Evolutionary conservation across 352 stramenopile genomes (phyloP).

Genomic region (Pythium volutum): DNA sequence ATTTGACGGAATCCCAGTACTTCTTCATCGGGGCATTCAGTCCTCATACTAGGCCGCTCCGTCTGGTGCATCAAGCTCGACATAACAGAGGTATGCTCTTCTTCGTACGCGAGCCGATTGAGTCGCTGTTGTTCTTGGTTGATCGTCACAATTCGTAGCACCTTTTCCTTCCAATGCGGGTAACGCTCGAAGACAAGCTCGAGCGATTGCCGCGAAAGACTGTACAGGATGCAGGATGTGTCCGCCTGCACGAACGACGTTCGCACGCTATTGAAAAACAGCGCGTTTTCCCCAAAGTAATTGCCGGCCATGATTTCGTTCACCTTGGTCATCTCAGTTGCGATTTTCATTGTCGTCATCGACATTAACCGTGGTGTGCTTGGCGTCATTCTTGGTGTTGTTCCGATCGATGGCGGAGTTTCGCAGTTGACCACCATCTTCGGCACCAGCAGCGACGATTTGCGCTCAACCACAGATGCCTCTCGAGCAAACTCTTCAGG

Average conservation of each 20-base stretch:
- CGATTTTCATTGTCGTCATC: constrained; percentile 3
- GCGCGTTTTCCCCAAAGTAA: constrained; percentile 68
- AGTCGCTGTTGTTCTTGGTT: constrained; percentile 53
- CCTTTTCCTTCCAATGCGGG: constrained; percentile 67
- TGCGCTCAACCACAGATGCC: constrained; percentile 28
- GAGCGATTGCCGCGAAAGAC: constrained; percentile 58
- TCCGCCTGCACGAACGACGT: constrained; percentile 50
- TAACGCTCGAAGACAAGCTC: constrained; percentile 71
- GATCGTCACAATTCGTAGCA: constrained; percentile 57
- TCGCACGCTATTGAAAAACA: constrained; percentile 64
- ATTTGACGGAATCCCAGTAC: constrained; percentile 33
- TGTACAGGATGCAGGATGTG: constrained; percentile 72
- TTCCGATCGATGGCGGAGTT: not conserved
- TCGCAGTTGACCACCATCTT: not conserved
- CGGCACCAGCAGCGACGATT: not conserved
- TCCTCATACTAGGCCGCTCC: constrained; percentile 31
- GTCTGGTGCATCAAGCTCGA: constrained; percentile 11
- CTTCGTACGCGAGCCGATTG: constrained; percentile 34
- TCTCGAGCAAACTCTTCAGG: constrained; percentile 34
- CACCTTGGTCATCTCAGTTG: constrained; percentile 39
- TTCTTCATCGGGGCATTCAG: constrained; percentile 39
- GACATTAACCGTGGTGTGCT: not conserved
- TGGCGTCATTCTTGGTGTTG: not conserved
- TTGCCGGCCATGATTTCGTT: constrained; percentile 47
- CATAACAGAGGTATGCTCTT: not conserved